These are phyloP conservation scores for Ustilago sp. DNA, from an alignment of 1,284 basidiomycete genomes.

Conservation along the genomic window DNA sequence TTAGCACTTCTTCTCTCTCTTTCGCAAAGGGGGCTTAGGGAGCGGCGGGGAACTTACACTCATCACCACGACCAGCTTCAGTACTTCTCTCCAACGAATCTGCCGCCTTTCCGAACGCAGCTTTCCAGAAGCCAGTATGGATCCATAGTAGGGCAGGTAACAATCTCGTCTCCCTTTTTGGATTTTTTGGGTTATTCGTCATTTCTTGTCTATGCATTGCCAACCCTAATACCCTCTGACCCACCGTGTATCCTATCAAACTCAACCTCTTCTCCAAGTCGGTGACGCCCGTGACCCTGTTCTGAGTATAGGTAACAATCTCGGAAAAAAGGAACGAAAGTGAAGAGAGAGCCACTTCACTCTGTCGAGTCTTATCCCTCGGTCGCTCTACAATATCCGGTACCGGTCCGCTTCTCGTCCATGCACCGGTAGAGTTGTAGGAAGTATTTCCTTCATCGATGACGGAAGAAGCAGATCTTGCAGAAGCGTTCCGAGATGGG, in stretches of 20 bases:
- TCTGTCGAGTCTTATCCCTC: conserved; percentile 52
- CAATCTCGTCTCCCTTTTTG: conserved; percentile 64
- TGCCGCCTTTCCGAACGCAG: conserved; percentile 90
- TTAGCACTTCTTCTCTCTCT: background rate
- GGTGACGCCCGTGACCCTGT: conserved; percentile 89
- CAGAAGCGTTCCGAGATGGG: background rate
- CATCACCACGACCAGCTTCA: conserved; percentile 82
- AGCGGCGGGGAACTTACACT: conserved; percentile 76
- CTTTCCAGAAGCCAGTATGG: conserved; percentile 83
- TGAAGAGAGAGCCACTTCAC: conserved; percentile 49
- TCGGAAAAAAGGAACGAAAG: conserved; percentile 63
- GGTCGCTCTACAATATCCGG: conserved; percentile 65
- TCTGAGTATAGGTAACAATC: conserved; percentile 81
- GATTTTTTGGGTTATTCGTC: conserved; percentile 54
- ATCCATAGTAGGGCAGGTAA: conserved; percentile 65
- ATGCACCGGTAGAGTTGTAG: background rate
- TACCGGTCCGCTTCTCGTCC: background rate
- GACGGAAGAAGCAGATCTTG: conserved; percentile 27
- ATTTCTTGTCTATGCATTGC: conserved; percentile 57
- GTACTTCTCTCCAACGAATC: conserved; percentile 96
- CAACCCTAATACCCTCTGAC: conserved; percentile 53
- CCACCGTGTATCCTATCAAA: conserved; percentile 61
- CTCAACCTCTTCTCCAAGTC: conserved; percentile 78
- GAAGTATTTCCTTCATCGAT: conserved; percentile 8
- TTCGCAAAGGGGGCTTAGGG: background rate